Evolutionary conservation across 164 flowering plant species (phyloP), one percentile per base, ranked within the genome.

Genomic region (Akebia trifoliata): DNA sequence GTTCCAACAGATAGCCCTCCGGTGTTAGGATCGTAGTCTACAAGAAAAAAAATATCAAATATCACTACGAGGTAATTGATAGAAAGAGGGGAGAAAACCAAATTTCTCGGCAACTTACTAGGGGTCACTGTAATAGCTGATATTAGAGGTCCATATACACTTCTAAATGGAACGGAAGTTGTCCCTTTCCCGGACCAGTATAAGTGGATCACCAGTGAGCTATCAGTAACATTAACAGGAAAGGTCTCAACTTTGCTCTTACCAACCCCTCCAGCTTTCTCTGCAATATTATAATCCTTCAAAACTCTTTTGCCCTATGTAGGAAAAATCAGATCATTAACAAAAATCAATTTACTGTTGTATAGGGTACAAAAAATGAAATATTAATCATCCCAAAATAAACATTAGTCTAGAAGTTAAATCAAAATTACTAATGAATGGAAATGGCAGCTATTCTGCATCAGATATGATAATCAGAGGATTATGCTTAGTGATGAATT

Each of bases 181-280:
- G 96, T 82, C 59, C 96, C 96, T 69, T 82, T 84, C n/a, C 96
- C 96, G 4, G 81, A 46, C 93, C 96, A 89, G 62, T 84, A 86
- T 51, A 89, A 70, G 61, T 78, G 83, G 51, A 89, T 84, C 74
- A 81, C 90, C 53, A 89, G 32, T 37, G 91, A 78, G 53, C 77
- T 76, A 20, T 72, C 77, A 61, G 55, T 73, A 0, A 86, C 85
- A 29, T 0, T 1, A 17, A 69, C 77, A 62, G 68, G 32, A 31
- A 74, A 69, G 0, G 64, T 65, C 54, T 7, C 43, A 8, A 56
- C 38, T n/a, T 69, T 63, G 6, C 64, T 69, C 48, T 51, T 76
- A 18, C 64, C 65, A 42, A 60, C 63, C 15, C 81, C 87, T 2
- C 54, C 36, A 21, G 85, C 81, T 62, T 55, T 73, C 37, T 58